Base-by-base conservation (phyloP, 345 rosid species). In the Rhizophora mangle region DNA sequence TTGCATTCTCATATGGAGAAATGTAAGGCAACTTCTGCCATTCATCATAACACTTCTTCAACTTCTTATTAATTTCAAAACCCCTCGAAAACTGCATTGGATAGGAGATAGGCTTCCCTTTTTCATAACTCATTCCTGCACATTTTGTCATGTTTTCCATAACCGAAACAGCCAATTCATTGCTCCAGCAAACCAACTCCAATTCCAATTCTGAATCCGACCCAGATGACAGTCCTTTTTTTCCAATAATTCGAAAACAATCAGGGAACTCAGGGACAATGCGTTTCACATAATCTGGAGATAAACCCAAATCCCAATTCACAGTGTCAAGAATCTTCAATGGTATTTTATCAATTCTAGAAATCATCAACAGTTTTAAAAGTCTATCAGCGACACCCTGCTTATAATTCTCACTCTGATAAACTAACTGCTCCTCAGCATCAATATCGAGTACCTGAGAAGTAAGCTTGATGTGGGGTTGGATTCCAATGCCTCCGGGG, bases 21-120 rank as follows among this genome's bases (percentile, higher is more conserved):
- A 90, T 52, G 60, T 88, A 92, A 6, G 96, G 94, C 77, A 95
- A 65, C 78, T 85, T 95, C 79, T 92, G 96, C 99, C 99, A 92
- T 2, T 87, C 89, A 60, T 86, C 88, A 19, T 80, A 8, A 90
- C 88, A 86, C 63, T 82, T 92, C 87, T 89, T 89, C 76, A 82
- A 64, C 78, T 88, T 87, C 83, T 86, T 92, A 72, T 90, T 96
- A 53, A 86, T 78, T 75, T 81, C 91, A 79, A 86, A 87, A 32
- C 89, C 96, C 22, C 56, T 85, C 0, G 92, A 76, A 69, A 84
- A 82, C 76, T 86, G 84, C 86, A 86, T 80, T 0, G 89, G 85
- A 72, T 92, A 89, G 1, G 83, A 79, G 31, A 84, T 72, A 4
- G 88, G 78, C 43, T 67, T 74, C 29, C 91, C 86, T 75, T 86